A percentile compares a stretch with the other conserved stretches of the same genome.
Conservation (phyloP, 768 basidiomycete genomes). For the Naganishia friedmannii region DNA sequence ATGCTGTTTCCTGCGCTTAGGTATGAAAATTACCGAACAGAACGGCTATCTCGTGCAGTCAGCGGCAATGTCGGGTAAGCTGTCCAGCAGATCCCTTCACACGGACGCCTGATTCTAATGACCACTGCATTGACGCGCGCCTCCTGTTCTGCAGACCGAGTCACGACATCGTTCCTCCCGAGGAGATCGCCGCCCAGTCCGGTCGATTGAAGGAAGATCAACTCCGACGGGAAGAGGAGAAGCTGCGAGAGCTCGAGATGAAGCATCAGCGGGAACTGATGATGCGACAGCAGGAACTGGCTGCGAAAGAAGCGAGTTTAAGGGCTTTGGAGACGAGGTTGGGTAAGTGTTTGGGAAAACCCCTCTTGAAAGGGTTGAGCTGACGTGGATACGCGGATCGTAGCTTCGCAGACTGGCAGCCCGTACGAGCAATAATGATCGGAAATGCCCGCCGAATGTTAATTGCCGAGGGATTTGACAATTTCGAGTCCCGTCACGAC, state of each 20-base stretch:
- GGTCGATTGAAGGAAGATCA: conserved; percentile 99
- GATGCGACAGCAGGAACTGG: conserved; percentile 91
- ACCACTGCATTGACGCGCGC: too few relatives aligned
- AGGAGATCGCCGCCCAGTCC: conserved; percentile 93
- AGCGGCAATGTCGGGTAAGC: conserved; percentile 70
- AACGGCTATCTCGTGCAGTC: conserved; percentile 89
- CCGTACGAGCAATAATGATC: not conserved
- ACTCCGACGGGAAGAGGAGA: conserved; percentile 92
- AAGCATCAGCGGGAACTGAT: conserved; percentile 97
- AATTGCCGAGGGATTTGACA: not conserved
- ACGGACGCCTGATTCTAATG: too few relatives aligned
- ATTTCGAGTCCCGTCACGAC: not conserved
- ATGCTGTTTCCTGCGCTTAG: not conserved
- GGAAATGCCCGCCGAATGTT: not conserved
- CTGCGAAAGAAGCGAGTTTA: conserved; percentile 81
- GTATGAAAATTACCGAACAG: conserved; percentile 88
- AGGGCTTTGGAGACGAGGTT: conserved; percentile 50
- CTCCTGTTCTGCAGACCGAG: not conserved
- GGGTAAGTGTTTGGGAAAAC: conserved; percentile 38
- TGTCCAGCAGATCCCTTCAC: too few relatives aligned
- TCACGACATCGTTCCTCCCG: conserved; percentile 72
- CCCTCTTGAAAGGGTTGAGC: not conserved
- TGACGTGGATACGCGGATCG: not conserved
- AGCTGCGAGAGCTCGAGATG: conserved; percentile 96
- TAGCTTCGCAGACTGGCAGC: conserved; percentile 17